phyloP scores from a whole-genome alignment of 345 rosid genomes.

The Raphanus sativus region DNA sequence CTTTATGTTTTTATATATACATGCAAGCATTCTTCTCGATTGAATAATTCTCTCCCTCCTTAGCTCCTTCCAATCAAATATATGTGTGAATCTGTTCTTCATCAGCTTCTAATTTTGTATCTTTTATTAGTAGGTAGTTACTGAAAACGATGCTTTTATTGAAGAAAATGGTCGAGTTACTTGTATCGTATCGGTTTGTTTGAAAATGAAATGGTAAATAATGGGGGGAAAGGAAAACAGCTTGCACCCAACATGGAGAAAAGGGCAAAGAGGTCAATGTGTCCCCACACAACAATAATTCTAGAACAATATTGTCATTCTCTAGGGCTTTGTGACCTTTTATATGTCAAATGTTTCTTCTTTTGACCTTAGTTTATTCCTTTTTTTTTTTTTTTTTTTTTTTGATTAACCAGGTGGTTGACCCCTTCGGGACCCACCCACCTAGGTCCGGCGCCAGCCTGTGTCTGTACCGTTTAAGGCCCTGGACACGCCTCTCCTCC shows the following conservation, averaged over 20 bases:
- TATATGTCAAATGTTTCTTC: slow-evolving; percentile 31
- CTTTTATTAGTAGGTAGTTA: neutral
- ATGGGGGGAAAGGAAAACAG: slow-evolving; percentile 48
- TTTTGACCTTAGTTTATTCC: slow-evolving; percentile 51
- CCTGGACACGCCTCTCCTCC: too few species aligned
- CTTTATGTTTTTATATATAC: slow-evolving; percentile 21
- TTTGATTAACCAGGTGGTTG: too few species aligned
- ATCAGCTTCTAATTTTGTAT: slow-evolving; percentile 18
- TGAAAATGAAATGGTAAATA: neutral
- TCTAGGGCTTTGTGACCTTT: slow-evolving; percentile 32
- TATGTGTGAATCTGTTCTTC: slow-evolving; percentile 21
- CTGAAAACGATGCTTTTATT: slow-evolving; percentile 13
- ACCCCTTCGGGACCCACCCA: too few species aligned
- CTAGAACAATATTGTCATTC: slow-evolving; percentile 54
- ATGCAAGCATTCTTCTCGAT: neutral
- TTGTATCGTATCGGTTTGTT: neutral
- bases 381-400: too few species aligned
- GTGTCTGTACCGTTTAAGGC: too few species aligned
- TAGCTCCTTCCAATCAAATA: slow-evolving; percentile 9
- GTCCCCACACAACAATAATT: slow-evolving; percentile 71
- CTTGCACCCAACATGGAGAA: slow-evolving; percentile 58
- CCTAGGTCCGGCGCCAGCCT: too few species aligned
- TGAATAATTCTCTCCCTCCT: slow-evolving; percentile 1
- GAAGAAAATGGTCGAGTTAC: neutral
- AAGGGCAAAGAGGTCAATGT: slow-evolving; percentile 40